These are phyloP conservation scores for Talaromyces marneffei DNA, from an alignment of 2,329 filamentous ascomycete genomes.

Conservation along the genomic window DNA sequence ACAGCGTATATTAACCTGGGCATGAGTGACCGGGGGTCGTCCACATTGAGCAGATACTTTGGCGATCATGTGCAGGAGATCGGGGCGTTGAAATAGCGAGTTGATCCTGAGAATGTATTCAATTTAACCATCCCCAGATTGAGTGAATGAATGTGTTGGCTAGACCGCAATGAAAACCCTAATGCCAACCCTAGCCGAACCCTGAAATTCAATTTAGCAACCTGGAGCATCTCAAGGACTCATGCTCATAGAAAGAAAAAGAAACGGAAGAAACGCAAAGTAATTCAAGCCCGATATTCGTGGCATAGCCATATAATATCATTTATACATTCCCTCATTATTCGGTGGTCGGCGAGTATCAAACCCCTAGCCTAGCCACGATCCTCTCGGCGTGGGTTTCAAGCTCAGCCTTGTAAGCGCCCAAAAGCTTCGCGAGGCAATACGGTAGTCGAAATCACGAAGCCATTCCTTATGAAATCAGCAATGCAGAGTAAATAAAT, in stretches of 20 bases:
- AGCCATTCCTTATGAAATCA: not conserved
- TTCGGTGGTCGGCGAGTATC: not conserved
- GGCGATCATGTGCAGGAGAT: constrained; percentile 21
- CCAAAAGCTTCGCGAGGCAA: too few species aligned
- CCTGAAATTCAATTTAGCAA: too few species aligned
- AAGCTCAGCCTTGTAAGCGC: too few species aligned
- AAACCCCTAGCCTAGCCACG: not conserved
- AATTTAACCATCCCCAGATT: constrained; percentile 15
- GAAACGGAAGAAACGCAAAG: not conserved
- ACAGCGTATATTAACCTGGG: constrained; percentile 31
- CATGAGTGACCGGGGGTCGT: constrained; percentile 18
- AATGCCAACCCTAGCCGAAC: not conserved
- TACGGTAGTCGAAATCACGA: too few species aligned
- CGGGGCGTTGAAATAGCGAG: constrained; percentile 26
- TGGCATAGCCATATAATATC: not conserved
- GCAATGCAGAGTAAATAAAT: not conserved
- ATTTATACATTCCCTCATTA: not conserved
- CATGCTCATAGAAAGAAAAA: not conserved
- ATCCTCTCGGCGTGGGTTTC: too few species aligned
- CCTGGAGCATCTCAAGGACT: not conserved
- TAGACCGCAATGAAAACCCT: not conserved
- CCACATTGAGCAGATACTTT: constrained; percentile 28
- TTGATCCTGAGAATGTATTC: constrained; percentile 34
- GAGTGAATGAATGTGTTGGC: not conserved
- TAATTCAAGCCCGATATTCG: not conserved